A percentile compares a stretch with the other conserved stretches of the same genome.
phyloP scores from a whole-genome alignment of 345 rosid species.

The Turnera subulata region DNA sequence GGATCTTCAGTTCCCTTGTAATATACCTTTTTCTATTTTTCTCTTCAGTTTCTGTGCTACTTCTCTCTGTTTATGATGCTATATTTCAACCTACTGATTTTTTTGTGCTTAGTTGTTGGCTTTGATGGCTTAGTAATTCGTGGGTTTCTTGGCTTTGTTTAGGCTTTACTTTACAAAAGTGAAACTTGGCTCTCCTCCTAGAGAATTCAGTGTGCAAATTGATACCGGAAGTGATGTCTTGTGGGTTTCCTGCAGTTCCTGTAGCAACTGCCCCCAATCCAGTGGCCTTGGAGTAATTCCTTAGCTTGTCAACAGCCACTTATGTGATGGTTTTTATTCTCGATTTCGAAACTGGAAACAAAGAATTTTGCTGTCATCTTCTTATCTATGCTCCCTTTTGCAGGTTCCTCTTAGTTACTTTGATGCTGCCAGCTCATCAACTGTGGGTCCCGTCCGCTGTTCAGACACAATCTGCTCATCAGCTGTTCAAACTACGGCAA shows the following conservation, averaged over 20 bases:
- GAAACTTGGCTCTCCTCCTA: slow-evolving; percentile 90
- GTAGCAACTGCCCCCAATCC: slow-evolving; percentile 73
- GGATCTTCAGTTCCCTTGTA: slow-evolving; percentile 26
- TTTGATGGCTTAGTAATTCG: slow-evolving; percentile 7
- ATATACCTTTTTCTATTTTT: slow-evolving; percentile 12
- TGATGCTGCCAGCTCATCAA: slow-evolving; percentile 63
- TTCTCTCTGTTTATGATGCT: neutral
- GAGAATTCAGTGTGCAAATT: slow-evolving; percentile 94
- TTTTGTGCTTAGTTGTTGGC: slow-evolving; percentile 1
- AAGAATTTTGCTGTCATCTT: neutral
- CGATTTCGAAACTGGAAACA: no score
- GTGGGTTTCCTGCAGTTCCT: slow-evolving; percentile 85
- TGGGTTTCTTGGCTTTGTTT: slow-evolving; percentile 23
- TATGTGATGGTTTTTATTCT: neutral
- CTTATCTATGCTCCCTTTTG: slow-evolving; percentile 12
- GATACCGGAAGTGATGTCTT: slow-evolving; percentile 95
- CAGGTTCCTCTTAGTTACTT: slow-evolving; percentile 80
- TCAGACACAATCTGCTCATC: slow-evolving; percentile 39
- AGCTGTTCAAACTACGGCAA: slow-evolving; percentile 51
- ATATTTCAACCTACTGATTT: neutral
- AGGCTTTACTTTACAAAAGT: slow-evolving; percentile 96
- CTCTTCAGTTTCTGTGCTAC: slow-evolving; percentile 10
- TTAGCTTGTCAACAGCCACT: slow-evolving; percentile 4
- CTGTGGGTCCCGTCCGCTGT: slow-evolving; percentile 54
- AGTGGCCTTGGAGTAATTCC: slow-evolving; percentile 87